Conservation (phyloP, 768 basidiomycete species). For the Collybia mongolica region DNA sequence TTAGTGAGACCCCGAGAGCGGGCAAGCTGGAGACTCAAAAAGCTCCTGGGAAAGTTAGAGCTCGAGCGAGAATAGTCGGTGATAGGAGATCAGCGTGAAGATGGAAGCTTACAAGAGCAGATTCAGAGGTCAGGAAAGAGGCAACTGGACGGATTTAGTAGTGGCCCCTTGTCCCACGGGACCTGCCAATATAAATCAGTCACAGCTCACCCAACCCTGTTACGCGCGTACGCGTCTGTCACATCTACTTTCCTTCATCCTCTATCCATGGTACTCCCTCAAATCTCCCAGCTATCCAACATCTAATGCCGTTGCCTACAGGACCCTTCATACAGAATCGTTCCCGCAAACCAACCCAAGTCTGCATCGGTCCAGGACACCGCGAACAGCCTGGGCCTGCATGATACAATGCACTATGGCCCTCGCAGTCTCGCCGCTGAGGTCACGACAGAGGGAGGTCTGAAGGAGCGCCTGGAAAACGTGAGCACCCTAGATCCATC, state of each 20-base stretch:
- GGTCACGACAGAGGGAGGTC: conserved; percentile 53
- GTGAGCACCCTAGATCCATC: conserved; percentile 39
- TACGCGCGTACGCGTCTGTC: conserved; percentile 14
- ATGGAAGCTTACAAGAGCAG: conserved; percentile 8
- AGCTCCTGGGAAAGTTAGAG: background rate
- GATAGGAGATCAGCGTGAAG: conserved; percentile 5
- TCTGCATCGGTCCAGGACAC: conserved; percentile 67
- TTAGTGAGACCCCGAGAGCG: background rate
- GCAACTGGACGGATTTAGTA: conserved; percentile 7
- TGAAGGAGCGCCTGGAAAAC: conserved; percentile 75
- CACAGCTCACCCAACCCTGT: background rate
- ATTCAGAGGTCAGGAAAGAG: background rate
- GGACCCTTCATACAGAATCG: conserved; percentile 60
- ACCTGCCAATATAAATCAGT: conserved; percentile 7
- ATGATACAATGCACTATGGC: conserved; percentile 87
- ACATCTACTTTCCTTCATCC: conserved; percentile 16
- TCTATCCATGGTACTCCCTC: conserved; percentile 23
- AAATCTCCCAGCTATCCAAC: background rate
- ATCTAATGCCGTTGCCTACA: conserved; percentile 9
- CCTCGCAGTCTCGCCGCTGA: conserved; percentile 79
- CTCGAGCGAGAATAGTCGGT: background rate
- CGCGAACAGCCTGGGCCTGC: conserved; percentile 75
- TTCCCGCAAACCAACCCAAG: conserved; percentile 54
- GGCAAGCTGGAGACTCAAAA: background rate
- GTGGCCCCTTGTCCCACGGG: conserved; percentile 5